These are phyloP conservation scores for Candida oleophila DNA, from an alignment of 805 yeast species.

Conservation along the genomic window DNA sequence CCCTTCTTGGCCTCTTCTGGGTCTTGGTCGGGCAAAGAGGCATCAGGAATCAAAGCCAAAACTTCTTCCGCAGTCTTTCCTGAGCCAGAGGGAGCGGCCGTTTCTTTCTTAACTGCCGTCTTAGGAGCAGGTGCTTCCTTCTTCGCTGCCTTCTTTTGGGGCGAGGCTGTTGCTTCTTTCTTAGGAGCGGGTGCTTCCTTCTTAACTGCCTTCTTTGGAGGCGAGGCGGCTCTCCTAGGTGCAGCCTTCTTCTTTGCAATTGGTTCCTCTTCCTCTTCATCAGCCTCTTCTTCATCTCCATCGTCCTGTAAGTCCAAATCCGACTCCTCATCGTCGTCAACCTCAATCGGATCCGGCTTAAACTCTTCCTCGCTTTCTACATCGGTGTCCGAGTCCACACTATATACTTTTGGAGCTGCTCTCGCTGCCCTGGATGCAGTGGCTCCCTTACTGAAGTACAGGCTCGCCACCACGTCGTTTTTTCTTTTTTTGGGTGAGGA, in stretches of 20 bases:
- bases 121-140: constrained; percentile 6
- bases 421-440: background rate
- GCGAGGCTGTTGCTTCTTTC: background rate
- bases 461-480: background rate
- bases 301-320: constrained; percentile 11
- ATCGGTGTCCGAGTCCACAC: constrained; percentile 8
- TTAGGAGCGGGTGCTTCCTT: constrained; percentile 7
- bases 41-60: constrained; percentile 68
- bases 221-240: too few relatives aligned
- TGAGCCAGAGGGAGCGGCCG: constrained; percentile 5
- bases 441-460: background rate
- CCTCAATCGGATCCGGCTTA: constrained; percentile 17
- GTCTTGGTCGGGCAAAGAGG: constrained; percentile 59
- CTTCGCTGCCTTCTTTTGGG: constrained; percentile 1
- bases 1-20: constrained; percentile 52
- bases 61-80: constrained; percentile 51
- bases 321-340: constrained; percentile 10
- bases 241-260: background rate
- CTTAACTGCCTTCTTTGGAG: constrained; percentile 11
- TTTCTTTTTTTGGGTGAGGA: constrained; percentile 1
- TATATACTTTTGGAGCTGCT: constrained; percentile 3
- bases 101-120: constrained; percentile 7
- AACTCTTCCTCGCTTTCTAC: constrained; percentile 23
- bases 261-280: background rate
- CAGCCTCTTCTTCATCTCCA: constrained; percentile 2